Percentiles rank a stretch among this genome's conserved stretches.
phyloP scores from a whole-genome alignment of 176 grass and related monocot genomes.

The Oryza brachyantha region DNA sequence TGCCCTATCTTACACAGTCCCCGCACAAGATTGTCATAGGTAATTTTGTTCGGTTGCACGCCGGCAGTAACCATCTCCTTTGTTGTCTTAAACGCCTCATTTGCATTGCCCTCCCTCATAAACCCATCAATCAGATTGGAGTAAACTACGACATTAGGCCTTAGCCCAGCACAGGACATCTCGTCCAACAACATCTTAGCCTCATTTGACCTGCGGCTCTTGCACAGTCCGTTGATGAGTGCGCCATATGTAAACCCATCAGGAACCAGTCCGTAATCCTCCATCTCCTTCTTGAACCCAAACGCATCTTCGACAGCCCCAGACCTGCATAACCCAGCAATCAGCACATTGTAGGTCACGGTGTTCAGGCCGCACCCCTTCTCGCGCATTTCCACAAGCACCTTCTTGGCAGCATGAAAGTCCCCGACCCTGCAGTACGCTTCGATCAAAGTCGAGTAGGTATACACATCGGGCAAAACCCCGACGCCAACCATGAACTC shows the following conservation, averaged over 20 bases:
- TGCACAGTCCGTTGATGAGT: constrained; percentile 60
- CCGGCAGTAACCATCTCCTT: constrained; percentile 58
- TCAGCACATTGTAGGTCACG: constrained; percentile 61
- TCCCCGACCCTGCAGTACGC: constrained; percentile 50
- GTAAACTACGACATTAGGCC: constrained; percentile 51
- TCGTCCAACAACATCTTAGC: constrained; percentile 59
- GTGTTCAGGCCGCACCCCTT: constrained; percentile 46
- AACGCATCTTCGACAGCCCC: constrained; percentile 61
- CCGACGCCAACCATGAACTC: constrained; percentile 34
- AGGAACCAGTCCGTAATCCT: constrained; percentile 37
- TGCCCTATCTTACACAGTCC: constrained; percentile 55
- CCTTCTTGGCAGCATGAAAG: constrained; percentile 45
- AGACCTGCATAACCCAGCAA: constrained; percentile 52
- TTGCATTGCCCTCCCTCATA: constrained; percentile 50
- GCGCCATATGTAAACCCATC: constrained; percentile 58
- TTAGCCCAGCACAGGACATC: constrained; percentile 44
- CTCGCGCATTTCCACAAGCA: constrained; percentile 59
- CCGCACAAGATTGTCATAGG: constrained; percentile 58
- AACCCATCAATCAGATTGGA: constrained; percentile 63
- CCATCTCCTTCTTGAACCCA: constrained; percentile 65
- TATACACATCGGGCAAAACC: constrained; percentile 51
- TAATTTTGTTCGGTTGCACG: constrained; percentile 53
- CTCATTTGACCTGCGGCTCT: constrained; percentile 34
- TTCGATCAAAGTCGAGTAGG: constrained; percentile 58
- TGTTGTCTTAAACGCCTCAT: constrained; percentile 45